phyloP scores from a whole-genome alignment of 352 stramenopile species.

The Phytopythium chamaehyphon region DNA sequence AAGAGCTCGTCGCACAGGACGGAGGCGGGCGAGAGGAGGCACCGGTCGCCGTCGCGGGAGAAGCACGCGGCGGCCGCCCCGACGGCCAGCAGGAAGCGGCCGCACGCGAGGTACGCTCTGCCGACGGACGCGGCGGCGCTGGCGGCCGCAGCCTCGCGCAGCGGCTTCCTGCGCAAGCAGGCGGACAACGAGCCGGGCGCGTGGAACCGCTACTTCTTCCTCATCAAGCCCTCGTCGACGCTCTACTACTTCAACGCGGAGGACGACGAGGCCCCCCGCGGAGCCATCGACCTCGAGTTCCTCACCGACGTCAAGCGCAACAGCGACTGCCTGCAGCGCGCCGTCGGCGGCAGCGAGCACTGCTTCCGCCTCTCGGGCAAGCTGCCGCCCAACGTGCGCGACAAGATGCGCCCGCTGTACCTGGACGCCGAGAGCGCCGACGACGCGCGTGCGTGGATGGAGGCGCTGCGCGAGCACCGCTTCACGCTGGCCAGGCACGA shows the following conservation, averaged over 20 bases:
- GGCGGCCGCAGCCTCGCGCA: conserved; percentile 43
- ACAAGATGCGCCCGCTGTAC: conserved; percentile 63
- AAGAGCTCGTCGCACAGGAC: neutral
- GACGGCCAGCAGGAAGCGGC: conserved; percentile 28
- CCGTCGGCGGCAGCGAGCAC: conserved; percentile 50
- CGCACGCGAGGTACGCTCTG: conserved; percentile 53
- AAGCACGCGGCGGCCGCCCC: too few species aligned
- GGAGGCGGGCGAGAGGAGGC: neutral
- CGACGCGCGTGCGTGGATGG: conserved; percentile 65
- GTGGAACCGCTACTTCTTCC: conserved; percentile 84
- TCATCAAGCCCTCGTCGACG: conserved; percentile 65
- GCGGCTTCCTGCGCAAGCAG: conserved; percentile 68
- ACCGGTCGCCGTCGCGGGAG: conserved; percentile 2
- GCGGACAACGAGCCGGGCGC: conserved; percentile 72
- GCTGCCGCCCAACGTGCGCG: conserved; percentile 30
- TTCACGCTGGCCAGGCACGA: conserved; percentile 53
- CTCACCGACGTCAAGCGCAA: conserved; percentile 73
- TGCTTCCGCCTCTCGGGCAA: conserved; percentile 74
- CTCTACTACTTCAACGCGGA: conserved; percentile 83
- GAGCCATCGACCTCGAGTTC: conserved; percentile 80
- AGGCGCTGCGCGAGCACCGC: conserved; percentile 58
- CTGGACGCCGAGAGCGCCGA: conserved; percentile 49
- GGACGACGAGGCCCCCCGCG: conserved; percentile 56
- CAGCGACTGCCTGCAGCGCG: conserved; percentile 68
- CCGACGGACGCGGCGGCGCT: conserved; percentile 40